Percentiles rank a stretch among this genome's conserved stretches.
These are phyloP conservation scores for Stagonosporopsis cucurbitacearum DNA, from an alignment of 2,329 filamentous ascomycete genomes.

Conservation along the genomic window DNA sequence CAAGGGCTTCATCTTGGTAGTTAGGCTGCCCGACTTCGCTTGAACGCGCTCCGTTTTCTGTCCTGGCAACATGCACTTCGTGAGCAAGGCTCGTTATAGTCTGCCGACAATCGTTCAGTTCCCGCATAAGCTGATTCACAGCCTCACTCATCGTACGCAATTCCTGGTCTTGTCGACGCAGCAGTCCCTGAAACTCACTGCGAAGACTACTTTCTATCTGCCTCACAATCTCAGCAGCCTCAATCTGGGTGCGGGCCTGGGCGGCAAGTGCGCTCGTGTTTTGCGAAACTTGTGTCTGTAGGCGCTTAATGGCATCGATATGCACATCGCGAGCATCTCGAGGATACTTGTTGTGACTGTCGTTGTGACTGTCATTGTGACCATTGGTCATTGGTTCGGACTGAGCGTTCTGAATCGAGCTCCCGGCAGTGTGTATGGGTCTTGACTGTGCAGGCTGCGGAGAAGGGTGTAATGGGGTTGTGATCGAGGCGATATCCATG, in stretches of 20 bases:
- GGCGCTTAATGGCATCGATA: conserved; percentile 52
- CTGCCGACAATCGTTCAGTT: conserved; percentile 49
- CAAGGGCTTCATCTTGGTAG: conserved; percentile 50
- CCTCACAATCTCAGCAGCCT: conserved; percentile 35
- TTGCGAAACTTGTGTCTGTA: conserved; percentile 58
- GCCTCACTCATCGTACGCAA: conserved; percentile 51
- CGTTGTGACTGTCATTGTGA: conserved; percentile 33
- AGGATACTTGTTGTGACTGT: conserved; percentile 42
- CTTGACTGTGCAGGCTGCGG: conserved; percentile 24
- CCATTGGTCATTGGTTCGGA: conserved; percentile 22
- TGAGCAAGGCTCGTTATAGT: conserved; percentile 47
- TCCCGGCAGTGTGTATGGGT: conserved; percentile 20
- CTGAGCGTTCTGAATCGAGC: conserved; percentile 21
- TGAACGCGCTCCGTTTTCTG: conserved; percentile 26
- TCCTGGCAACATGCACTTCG: conserved; percentile 38
- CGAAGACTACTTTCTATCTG: conserved; percentile 48
- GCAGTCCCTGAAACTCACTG: conserved; percentile 43
- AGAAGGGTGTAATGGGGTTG: conserved; percentile 11
- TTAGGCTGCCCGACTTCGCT: conserved; percentile 20
- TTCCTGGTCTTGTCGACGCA: conserved; percentile 38
- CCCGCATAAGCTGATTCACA: conserved; percentile 49
- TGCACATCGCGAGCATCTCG: conserved; percentile 38
- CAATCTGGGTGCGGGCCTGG: conserved; percentile 42
- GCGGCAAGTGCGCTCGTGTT: conserved; percentile 50
- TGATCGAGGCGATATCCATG: not conserved